Percentiles rank a stretch among this genome's conserved stretches.
Evolutionary conservation across 2,329 filamentous ascomycete genomes (phyloP).

Genomic region (Colletotrichum limetticola): DNA sequence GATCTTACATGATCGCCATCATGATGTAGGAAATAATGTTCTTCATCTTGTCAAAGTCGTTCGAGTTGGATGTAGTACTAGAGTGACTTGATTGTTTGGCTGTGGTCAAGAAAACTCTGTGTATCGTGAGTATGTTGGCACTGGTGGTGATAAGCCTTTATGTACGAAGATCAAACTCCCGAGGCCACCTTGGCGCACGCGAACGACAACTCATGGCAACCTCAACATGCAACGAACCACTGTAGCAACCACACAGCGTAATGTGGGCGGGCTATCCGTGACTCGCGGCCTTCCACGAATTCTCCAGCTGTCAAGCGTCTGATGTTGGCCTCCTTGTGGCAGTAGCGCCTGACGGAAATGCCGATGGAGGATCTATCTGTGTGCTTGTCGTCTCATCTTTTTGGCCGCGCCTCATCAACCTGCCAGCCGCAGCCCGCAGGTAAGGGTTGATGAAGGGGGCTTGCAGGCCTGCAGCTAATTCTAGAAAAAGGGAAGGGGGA

Average conservation of each 20-base stretch:
- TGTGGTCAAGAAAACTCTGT: background rate
- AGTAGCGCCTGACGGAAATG: background rate
- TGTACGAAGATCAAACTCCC: slow-evolving; percentile 1
- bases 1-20: slow-evolving; percentile 18
- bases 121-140: background rate
- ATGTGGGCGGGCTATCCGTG: background rate
- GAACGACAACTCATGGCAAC: background rate
- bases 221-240: background rate
- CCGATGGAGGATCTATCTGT: background rate
- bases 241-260: background rate
- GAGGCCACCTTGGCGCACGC: background rate
- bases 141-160: background rate
- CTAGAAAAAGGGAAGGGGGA: background rate
- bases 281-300: background rate
- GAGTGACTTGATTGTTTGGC: background rate
- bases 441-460: background rate
- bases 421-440: background rate
- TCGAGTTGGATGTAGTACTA: background rate
- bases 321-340: background rate
- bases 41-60: slow-evolving; percentile 15
- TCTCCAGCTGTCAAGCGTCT: background rate
- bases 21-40: slow-evolving; percentile 14
- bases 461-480: background rate
- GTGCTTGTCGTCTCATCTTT: background rate
- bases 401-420: background rate